Evolutionary conservation across 768 basidiomycete species (phyloP), one percentile per base, ranked within the genome.

Genomic region (Collybiopsis confluens): DNA sequence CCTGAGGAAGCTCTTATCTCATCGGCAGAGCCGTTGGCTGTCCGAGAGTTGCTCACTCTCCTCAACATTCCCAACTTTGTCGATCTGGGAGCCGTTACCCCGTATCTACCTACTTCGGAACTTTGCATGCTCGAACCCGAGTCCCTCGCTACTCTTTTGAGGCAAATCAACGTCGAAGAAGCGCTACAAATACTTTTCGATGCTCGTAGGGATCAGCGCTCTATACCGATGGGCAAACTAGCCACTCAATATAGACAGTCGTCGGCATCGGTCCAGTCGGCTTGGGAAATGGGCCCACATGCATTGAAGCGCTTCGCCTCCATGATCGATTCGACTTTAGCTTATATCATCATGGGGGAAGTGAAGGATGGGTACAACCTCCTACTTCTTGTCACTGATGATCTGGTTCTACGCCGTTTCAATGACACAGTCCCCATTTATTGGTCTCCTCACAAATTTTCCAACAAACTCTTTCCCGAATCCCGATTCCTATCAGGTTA

Each of bases 1-100:
- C 59, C 61, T 7, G 27, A 21, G 11, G 40, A 54, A 33, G 59
- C 61, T 1, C n/a, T 62, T 27, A 49, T 62, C 30, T 33, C 59
- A 15, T 7, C 33, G 0, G 45, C 33, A 4, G 24, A 24, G 45
- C 54, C 61, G 1, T 11, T 15, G 2, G 1, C 11, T 11, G 51
- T 60, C 23, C 26, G 46, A 20, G 24, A 54, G 11, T 28, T 58
- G 8, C 44, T 62, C 28, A 23, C 18, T 21, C n/a, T 1, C 30
- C 24, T 60, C 13, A 36, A 52, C 13, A 5, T 55, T 9, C 35
- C 55, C 13, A 40, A 45, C 2, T 60, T 48, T 38, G 57, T 57
- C 0, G 26, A 40, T 10, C 57, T 51, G 38, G 49, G 52, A 18
- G 28, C 20, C 37, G 27, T 52, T 15, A 44, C n/a, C 4, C 11